Conservation (phyloP, 148 eudicot species). For the Simmondsia chinensis region DNA sequence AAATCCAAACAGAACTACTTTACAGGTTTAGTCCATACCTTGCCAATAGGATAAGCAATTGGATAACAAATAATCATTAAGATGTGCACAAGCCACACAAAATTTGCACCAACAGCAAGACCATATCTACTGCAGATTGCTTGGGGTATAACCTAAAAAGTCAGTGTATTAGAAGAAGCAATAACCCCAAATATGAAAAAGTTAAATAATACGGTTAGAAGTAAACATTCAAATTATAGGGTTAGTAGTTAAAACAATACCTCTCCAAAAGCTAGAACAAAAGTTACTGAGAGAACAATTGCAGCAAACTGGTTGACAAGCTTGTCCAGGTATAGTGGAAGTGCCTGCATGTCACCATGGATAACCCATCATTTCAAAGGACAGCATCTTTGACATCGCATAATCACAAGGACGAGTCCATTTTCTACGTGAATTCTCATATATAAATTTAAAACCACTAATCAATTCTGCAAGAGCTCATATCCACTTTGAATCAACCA, state of each 20-base stretch:
- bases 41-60: constrained; percentile 78
- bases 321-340: constrained; percentile 80
- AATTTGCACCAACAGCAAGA: constrained; percentile 89
- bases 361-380: background rate
- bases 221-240: too few species aligned
- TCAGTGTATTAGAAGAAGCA: background rate
- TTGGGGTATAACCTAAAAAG: constrained; percentile 79
- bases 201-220: background rate
- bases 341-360: constrained; percentile 45
- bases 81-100: constrained; percentile 75
- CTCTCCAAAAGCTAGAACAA: constrained; percentile 92
- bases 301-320: constrained; percentile 71
- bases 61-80: constrained; percentile 89
- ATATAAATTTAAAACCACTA: too few species aligned
- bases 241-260: constrained; percentile 27
- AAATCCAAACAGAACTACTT: background rate
- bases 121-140: constrained; percentile 91
- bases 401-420: too few species aligned
- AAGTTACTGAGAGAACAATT: constrained; percentile 81
- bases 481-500: too few species aligned
- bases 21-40: constrained; percentile 29
- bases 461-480: too few species aligned
- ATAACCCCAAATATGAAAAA: background rate
- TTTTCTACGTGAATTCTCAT: too few species aligned
- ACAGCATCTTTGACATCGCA: too few species aligned